Percentiles rank a stretch among this genome's conserved stretches.
Evolutionary conservation across 1,284 basidiomycete genomes (phyloP).

Genomic region (Gomphus sp.): DNA sequence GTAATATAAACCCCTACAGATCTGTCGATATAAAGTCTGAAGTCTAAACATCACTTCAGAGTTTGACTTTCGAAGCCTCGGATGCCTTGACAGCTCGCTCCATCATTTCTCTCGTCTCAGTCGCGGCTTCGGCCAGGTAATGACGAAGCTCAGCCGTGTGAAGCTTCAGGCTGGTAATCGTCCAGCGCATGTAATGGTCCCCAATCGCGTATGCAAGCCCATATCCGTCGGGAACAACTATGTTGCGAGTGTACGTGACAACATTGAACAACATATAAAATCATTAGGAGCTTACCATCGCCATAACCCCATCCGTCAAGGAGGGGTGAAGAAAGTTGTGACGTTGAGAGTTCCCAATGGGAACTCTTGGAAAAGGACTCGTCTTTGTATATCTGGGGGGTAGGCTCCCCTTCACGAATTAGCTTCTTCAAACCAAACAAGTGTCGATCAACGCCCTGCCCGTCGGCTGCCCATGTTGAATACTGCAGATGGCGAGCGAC

Average conservation of each 20-base stretch:
- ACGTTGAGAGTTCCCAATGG: constrained; percentile 93
- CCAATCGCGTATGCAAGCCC: constrained; percentile 92
- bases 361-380: constrained; percentile 59
- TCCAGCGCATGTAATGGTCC: constrained; percentile 84
- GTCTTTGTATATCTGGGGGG: constrained; percentile 79
- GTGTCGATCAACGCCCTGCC: constrained; percentile 93
- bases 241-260: constrained; percentile 1
- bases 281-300: constrained; percentile 51
- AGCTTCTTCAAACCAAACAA: constrained; percentile 89
- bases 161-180: constrained; percentile 76
- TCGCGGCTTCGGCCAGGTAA: constrained; percentile 72
- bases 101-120: constrained; percentile 68
- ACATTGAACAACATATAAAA: not conserved
- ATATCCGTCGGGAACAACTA: constrained; percentile 88
- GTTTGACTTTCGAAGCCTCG: constrained; percentile 16
- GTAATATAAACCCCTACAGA: no score
- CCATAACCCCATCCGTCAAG: constrained; percentile 97
- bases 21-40: no score
- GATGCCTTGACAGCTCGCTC: constrained; percentile 42
- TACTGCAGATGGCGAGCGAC: constrained; percentile 82
- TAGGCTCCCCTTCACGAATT: constrained; percentile 63
- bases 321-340: constrained; percentile 75
- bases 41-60: no score
- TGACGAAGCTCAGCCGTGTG: constrained; percentile 58
- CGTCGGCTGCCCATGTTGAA: constrained; percentile 86